phyloP scores from a whole-genome alignment of 148 eudicot genomes.

The Linanthus parryae region DNA sequence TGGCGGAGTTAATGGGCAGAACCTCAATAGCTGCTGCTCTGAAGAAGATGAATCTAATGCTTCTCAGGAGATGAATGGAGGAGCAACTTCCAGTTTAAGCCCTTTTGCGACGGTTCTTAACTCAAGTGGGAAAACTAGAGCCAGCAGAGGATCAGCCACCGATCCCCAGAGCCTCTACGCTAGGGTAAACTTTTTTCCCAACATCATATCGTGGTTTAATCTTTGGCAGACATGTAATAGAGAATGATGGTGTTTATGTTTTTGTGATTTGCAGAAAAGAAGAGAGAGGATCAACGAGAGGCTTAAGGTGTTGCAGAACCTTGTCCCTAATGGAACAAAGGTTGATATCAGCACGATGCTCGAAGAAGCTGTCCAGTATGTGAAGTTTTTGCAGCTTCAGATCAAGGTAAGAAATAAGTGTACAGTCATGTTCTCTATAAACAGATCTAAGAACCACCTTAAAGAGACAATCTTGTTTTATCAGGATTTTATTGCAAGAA shows the following conservation, averaged over 20 bases:
- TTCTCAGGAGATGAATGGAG: slow-evolving; percentile 21
- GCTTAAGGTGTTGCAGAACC: slow-evolving; percentile 51
- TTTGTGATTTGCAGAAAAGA: slow-evolving; percentile 38
- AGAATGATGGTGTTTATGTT: neutral
- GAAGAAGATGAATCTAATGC: slow-evolving; percentile 39
- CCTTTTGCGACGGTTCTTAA: too few relatives aligned
- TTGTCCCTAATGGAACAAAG: slow-evolving; percentile 90
- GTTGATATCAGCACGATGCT: slow-evolving; percentile 13
- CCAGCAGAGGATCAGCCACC: slow-evolving; percentile 46
- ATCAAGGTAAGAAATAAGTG: slow-evolving; percentile 4
- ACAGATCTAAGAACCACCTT: too few relatives aligned
- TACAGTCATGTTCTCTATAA: too few relatives aligned
- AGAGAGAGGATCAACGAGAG: slow-evolving; percentile 72
- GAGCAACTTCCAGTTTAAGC: too few relatives aligned
- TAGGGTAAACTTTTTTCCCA: too few relatives aligned
- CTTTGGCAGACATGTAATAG: too few relatives aligned
- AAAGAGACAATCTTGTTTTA: neutral
- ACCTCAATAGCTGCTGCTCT: slow-evolving; percentile 27
- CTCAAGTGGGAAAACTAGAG: slow-evolving; percentile 39
- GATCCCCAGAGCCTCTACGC: slow-evolving; percentile 66
- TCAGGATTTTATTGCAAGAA: neutral
- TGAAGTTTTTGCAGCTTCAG: slow-evolving; percentile 9
- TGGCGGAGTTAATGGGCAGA: slow-evolving; percentile 7
- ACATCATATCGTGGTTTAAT: too few relatives aligned
- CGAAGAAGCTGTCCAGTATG: slow-evolving; percentile 9